Conservation (phyloP, 1,284 basidiomycete species). For the Marasmius fiardii region DNA sequence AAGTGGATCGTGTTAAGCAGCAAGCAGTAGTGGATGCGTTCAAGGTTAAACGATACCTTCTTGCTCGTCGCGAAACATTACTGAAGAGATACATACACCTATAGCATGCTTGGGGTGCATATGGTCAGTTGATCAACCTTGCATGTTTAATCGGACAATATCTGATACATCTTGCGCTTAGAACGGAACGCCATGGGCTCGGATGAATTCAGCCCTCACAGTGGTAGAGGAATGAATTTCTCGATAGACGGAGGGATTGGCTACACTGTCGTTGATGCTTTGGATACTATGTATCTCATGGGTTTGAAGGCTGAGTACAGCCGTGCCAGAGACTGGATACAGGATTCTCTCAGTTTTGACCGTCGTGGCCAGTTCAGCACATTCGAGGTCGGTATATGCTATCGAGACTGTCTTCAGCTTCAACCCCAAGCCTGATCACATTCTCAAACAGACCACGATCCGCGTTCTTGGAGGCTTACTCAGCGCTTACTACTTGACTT, state of each 20-base stretch:
- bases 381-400: slow-evolving; percentile 14
- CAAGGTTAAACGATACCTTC: slow-evolving; percentile 1
- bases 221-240: slow-evolving; percentile 14
- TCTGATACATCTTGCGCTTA: background rate
- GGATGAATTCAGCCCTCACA: slow-evolving; percentile 18
- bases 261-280: slow-evolving; percentile 16
- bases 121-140: background rate
- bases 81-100: background rate
- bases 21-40: slow-evolving; percentile 11
- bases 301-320: slow-evolving; percentile 12
- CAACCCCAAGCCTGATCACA: too few relatives aligned
- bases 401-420: background rate
- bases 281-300: slow-evolving; percentile 19
- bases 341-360: slow-evolving; percentile 10
- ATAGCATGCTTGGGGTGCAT: background rate
- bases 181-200: slow-evolving; percentile 19
- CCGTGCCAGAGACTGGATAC: slow-evolving; percentile 12
- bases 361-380: slow-evolving; percentile 15
- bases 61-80: background rate
- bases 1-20: background rate
- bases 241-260: slow-evolving; percentile 14
- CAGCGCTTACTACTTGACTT: slow-evolving; percentile 12
- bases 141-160: background rate
- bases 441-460: slow-evolving; percentile 12
- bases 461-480: slow-evolving; percentile 17